Percentiles rank a stretch among this genome's conserved stretches.
These are phyloP conservation scores for Metarhizium anisopliae DNA, from an alignment of 2,329 filamentous ascomycete species.

Conservation along the genomic window DNA sequence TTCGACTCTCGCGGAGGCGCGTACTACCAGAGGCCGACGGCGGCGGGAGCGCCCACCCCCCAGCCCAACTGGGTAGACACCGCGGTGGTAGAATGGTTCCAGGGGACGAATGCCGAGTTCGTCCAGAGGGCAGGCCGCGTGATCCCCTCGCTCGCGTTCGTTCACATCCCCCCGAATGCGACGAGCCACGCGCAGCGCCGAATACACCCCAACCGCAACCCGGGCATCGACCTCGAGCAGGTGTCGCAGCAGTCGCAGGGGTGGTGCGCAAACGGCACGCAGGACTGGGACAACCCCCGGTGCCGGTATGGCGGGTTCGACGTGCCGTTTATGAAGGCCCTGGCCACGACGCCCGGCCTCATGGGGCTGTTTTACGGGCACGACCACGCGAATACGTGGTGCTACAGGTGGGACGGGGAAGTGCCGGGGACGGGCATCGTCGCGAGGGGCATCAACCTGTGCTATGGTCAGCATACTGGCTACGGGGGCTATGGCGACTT, in stretches of 20 bases:
- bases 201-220: constrained; percentile 27
- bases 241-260: constrained; percentile 32
- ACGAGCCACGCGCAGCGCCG: constrained; percentile 18
- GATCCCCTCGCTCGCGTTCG: constrained; percentile 37
- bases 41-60: constrained; percentile 17
- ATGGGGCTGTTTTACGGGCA: constrained; percentile 54
- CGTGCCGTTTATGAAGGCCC: constrained; percentile 51
- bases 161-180: constrained; percentile 37
- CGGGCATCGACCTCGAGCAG: constrained; percentile 35
- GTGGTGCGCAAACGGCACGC: constrained; percentile 30
- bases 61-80: constrained; percentile 35
- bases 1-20: constrained; percentile 57
- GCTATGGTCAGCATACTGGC: constrained; percentile 57
- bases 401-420: constrained; percentile 35
- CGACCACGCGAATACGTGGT: constrained; percentile 55
- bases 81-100: constrained; percentile 36
- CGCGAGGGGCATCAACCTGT: constrained; percentile 36
- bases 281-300: constrained; percentile 17
- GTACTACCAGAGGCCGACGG: constrained; percentile 31
- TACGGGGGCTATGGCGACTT: constrained; percentile 61
- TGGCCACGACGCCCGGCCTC: constrained; percentile 44
- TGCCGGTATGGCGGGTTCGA: constrained; percentile 43
- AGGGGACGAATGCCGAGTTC: constrained; percentile 20
- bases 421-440: constrained; percentile 21
- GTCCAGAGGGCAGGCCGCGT: constrained; percentile 18